A percentile compares a stretch with the other conserved stretches of the same genome.
Conservation (phyloP, 176 grass and related monocot genomes). For the Stipa capillata region DNA sequence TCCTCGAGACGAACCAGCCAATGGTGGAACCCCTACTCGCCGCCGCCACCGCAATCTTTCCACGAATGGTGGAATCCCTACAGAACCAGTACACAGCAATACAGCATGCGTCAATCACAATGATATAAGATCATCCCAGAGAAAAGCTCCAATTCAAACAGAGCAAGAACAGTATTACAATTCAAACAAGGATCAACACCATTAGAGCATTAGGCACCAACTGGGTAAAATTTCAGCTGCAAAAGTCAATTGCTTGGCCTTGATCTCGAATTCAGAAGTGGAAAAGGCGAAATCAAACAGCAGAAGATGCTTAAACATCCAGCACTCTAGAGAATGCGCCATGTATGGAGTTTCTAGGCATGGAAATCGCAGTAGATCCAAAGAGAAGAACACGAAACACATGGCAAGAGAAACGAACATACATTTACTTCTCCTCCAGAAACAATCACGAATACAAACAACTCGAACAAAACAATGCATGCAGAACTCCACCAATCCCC, state of each 20-base stretch:
- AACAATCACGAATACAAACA: neutral
- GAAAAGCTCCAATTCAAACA: neutral
- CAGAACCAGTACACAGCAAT: constrained; percentile 1
- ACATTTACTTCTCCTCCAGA: too few species aligned
- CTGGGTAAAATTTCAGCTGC: neutral
- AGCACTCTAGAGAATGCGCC: neutral
- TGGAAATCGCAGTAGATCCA: neutral
- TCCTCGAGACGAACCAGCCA: constrained; percentile 4
- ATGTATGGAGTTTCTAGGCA: neutral
- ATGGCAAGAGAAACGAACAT: neutral
- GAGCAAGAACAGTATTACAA: neutral
- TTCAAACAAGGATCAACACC: neutral
- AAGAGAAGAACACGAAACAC: neutral
- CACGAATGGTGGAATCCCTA: neutral
- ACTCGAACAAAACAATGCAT: neutral
- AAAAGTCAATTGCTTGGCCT: neutral
- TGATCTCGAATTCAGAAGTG: neutral
- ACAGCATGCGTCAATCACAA: constrained; percentile 6
- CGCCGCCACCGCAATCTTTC: neutral
- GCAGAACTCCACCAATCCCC: neutral
- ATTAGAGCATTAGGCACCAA: neutral
- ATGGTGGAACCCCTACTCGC: constrained; percentile 3
- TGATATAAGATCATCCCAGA: neutral
- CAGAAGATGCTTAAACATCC: neutral
- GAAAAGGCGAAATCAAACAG: neutral